Conservation (phyloP, 805 yeast genomes). For the Metschnikowia peoriensis region DNA sequence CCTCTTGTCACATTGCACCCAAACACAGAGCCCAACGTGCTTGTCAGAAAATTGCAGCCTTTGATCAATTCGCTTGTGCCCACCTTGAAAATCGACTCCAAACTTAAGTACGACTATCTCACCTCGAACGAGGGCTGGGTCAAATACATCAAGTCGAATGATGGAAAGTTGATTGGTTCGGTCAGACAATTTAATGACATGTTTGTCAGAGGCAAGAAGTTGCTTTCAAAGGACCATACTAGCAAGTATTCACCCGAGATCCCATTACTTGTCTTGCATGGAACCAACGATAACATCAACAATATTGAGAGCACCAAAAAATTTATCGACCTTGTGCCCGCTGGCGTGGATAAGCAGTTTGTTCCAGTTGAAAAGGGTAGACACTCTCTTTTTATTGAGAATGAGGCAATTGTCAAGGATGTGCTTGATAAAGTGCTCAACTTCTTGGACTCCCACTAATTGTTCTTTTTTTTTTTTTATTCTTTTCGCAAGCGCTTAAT, state of each 20-base stretch:
- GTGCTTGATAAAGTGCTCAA: slow-evolving; percentile 37
- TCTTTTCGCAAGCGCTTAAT: too few species aligned
- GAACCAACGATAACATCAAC: slow-evolving; percentile 61
- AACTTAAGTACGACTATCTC: slow-evolving; percentile 51
- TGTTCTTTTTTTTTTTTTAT: too few species aligned
- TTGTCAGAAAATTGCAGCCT: slow-evolving; percentile 43
- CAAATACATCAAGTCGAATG: slow-evolving; percentile 40
- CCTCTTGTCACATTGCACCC: slow-evolving; percentile 64
- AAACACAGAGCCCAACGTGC: slow-evolving; percentile 51
- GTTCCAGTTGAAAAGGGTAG: slow-evolving; percentile 32
- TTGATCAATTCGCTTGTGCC: slow-evolving; percentile 42
- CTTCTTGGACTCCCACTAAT: slow-evolving; percentile 24
- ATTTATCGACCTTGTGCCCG: slow-evolving; percentile 37
- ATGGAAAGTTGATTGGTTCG: slow-evolving; percentile 43
- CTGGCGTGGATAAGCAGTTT: slow-evolving; percentile 32
- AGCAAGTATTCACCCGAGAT: slow-evolving; percentile 35
- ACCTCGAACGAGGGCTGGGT: slow-evolving; percentile 49
- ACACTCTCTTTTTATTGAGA: slow-evolving; percentile 49
- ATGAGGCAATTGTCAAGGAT: slow-evolving; percentile 23
- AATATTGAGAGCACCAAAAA: slow-evolving; percentile 46
- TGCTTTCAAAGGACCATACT: slow-evolving; percentile 39
- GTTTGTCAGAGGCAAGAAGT: slow-evolving; percentile 56
- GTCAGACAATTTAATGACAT: slow-evolving; percentile 65
- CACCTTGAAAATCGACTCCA: slow-evolving; percentile 52
- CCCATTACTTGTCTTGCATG: slow-evolving; percentile 60